A percentile compares a stretch with the other conserved stretches of the same genome.
phyloP scores from a whole-genome alignment of 192 early-diverging fungal genomes.

The Backusella australiensis region DNA sequence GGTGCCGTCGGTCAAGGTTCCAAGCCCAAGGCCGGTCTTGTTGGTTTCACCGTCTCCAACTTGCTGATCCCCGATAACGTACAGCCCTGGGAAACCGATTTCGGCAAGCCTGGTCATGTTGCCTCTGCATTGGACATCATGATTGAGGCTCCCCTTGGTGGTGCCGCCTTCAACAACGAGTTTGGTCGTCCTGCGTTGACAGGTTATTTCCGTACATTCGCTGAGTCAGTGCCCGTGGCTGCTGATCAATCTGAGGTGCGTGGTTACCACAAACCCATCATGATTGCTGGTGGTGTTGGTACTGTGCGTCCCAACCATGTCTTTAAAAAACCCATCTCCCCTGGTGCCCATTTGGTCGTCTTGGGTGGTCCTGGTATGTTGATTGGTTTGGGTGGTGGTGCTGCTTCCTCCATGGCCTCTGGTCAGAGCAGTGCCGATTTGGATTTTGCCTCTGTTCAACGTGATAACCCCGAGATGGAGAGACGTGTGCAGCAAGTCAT shows the following conservation, averaged over 20 bases:
- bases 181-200: constrained; percentile 94
- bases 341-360: constrained; percentile 82
- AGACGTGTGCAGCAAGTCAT: constrained; percentile 96
- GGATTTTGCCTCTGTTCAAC: constrained; percentile 98
- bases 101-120: constrained; percentile 87
- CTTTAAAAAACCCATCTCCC: constrained; percentile 80
- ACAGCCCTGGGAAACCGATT: constrained; percentile 92
- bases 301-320: constrained; percentile 88
- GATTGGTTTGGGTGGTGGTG: constrained; percentile 98
- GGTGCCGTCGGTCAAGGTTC: constrained; percentile 96
- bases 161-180: constrained; percentile 99
- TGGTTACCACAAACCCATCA: constrained; percentile 99
- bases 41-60: constrained; percentile 95
- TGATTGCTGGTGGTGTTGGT: constrained; percentile 98
- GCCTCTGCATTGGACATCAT: constrained; percentile 95
- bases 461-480: constrained; percentile 99
- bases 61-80: constrained; percentile 85
- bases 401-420: constrained; percentile 92
- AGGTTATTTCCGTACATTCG: constrained; percentile 97
- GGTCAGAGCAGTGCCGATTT: constrained; percentile 86
- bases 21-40: constrained; percentile 92
- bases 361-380: constrained; percentile 97
- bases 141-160: constrained; percentile 96
- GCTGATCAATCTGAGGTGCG: constrained; percentile 66
- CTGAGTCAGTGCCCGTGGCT: constrained; percentile 55